Percentiles rank a stretch among this genome's conserved stretches.
phyloP scores from a whole-genome alignment of 495 filamentous ascomycete species.

The Penicillium cinerascens region DNA sequence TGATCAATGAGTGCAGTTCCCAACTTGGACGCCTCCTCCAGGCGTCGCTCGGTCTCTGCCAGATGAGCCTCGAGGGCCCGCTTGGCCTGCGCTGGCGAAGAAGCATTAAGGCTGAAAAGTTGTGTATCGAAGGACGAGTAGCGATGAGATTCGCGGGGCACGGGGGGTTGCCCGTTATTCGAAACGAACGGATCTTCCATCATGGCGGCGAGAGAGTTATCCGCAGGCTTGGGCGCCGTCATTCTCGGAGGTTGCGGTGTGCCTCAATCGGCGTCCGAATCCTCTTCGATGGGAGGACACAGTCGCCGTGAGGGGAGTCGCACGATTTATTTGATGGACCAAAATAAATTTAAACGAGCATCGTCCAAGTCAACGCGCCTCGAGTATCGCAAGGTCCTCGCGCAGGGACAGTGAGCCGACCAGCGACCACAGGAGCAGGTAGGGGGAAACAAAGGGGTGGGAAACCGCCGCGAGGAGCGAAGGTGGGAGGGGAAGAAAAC shows the following conservation, averaged over 20 bases:
- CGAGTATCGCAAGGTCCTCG: constrained; percentile 7
- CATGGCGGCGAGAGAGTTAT: constrained; percentile 28
- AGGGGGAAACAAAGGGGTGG: constrained; percentile 2
- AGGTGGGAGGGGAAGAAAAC: constrained; percentile 6
- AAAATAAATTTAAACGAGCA: constrained; percentile 31
- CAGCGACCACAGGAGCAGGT: constrained; percentile 29
- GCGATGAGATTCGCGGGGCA: constrained; percentile 56
- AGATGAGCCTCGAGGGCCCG: constrained; percentile 88
- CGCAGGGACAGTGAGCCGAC: constrained; percentile 27
- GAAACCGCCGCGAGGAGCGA: constrained; percentile 14
- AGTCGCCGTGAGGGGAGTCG: constrained; percentile 24
- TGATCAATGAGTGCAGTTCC: constrained; percentile 84
- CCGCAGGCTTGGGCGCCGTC: constrained; percentile 17
- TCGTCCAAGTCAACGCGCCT: constrained; percentile 25
- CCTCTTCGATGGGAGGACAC: constrained; percentile 23
- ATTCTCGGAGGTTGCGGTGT: constrained; percentile 13
- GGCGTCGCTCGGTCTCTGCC: constrained; percentile 81
- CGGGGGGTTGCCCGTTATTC: constrained; percentile 30
- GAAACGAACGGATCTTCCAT: constrained; percentile 57
- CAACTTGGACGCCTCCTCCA: constrained; percentile 85
- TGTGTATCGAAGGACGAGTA: constrained; percentile 77
- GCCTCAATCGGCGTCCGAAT: constrained; percentile 23
- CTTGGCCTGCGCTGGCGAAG: constrained; percentile 81
- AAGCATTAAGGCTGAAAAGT: constrained; percentile 69
- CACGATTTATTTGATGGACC: constrained; percentile 13